Evolutionary conservation across 106 monocot species (phyloP).

Genomic region (Dendrobium officinale): DNA sequence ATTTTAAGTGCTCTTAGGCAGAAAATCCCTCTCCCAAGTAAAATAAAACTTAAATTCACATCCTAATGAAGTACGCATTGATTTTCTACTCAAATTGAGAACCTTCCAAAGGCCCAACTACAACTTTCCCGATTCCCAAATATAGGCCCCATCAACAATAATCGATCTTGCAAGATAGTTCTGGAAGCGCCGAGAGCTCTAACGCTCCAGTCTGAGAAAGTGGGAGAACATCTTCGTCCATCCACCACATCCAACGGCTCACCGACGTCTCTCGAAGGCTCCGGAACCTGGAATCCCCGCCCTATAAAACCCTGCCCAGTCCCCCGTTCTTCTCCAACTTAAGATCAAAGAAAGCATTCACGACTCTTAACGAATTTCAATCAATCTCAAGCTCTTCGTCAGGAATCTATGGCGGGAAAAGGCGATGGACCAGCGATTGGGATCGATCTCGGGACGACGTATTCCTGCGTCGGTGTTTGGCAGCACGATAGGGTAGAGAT

Average conservation of each 20-base stretch:
- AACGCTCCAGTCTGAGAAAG: background rate
- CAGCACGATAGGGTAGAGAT: slow-evolving; percentile 56
- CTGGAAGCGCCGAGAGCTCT: background rate
- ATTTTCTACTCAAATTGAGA: background rate
- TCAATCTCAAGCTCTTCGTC: background rate
- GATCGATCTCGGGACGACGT: slow-evolving; percentile 52
- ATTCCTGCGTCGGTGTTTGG: slow-evolving; percentile 51
- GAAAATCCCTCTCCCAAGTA: no score
- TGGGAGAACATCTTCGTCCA: background rate
- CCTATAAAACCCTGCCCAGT: background rate
- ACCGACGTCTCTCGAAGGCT: background rate
- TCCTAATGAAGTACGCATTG: no score
- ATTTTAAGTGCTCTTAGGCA: no score
- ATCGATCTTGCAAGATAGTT: background rate
- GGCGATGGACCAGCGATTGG: slow-evolving; percentile 43
- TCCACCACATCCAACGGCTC: background rate
- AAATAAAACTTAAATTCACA: no score
- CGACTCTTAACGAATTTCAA: background rate
- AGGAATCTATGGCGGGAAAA: slow-evolving; percentile 10
- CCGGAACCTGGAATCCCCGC: background rate
- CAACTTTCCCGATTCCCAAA: no score
- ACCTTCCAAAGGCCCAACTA: background rate
- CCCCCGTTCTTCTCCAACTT: background rate
- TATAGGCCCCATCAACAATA: no score
- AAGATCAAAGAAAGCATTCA: background rate